A percentile compares a stretch with the other conserved stretches of the same genome.
Conservation (phyloP, 495 filamentous ascomycete genomes). For the Tuber brumale region DNA sequence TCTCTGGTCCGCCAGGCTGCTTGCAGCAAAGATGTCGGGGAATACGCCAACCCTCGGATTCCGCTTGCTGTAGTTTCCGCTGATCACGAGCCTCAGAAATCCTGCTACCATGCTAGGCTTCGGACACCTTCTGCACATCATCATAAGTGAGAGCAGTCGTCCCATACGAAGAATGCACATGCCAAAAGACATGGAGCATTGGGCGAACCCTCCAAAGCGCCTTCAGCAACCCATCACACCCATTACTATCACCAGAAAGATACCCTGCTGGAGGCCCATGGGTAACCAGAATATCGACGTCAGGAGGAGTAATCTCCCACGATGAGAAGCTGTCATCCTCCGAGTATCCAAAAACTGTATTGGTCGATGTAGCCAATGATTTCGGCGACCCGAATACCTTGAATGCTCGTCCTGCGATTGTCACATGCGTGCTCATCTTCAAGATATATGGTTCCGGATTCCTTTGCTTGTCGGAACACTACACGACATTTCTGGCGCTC, state of each 20-base stretch:
- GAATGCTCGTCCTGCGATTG: conserved; percentile 19
- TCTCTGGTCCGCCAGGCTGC: not conserved
- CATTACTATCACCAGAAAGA: conserved; percentile 59
- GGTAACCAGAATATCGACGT: conserved; percentile 78
- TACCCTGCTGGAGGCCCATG: conserved; percentile 71
- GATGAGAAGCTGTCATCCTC: conserved; percentile 36
- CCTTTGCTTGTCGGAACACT: conserved; percentile 15
- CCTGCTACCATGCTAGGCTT: not conserved
- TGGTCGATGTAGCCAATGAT: conserved; percentile 6
- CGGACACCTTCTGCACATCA: conserved; percentile 15
- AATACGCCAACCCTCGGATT: not conserved
- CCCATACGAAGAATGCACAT: conserved; percentile 65
- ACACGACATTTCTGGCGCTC: conserved; percentile 15
- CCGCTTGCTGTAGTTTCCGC: not conserved
- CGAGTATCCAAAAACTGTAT: conserved; percentile 13
- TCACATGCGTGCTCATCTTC: conserved; percentile 41
- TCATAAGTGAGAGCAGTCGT: conserved; percentile 56
- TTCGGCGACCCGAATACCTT: conserved; percentile 29
- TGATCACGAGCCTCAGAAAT: not conserved
- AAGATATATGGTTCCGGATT: conserved; percentile 46
- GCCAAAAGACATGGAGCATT: conserved; percentile 78
- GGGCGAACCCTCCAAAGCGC: conserved; percentile 77
- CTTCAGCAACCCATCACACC: conserved; percentile 64
- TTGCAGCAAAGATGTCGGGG: not conserved
- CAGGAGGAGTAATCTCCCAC: conserved; percentile 56